Evolutionary conservation across 139 green algal species (phyloP), one percentile per base, ranked within the genome.

Genomic region (Microglena sp.): DNA sequence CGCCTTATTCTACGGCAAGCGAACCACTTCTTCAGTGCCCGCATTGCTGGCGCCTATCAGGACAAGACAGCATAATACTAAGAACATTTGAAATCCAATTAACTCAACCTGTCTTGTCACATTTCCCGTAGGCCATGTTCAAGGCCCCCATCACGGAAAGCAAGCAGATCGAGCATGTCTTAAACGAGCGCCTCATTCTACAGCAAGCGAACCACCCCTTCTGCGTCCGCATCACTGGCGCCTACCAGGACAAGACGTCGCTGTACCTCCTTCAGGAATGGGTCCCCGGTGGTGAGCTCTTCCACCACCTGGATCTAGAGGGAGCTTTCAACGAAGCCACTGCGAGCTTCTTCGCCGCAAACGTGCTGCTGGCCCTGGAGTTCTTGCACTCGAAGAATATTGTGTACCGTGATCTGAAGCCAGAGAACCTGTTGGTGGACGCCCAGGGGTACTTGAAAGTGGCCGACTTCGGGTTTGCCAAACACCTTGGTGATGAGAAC

Each of bases 351-450:
- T 93, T 85, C 45, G 80, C 87, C 8, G 85, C 87, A 31, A 87
- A 85, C 45, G 82, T 91, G 67, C 57, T 93, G 58, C 59, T 87
- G 21, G 78, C 82, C 24, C 68, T 91, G 32, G 78, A 89, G 62
- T 84, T 81, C 64, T 72, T 93, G 64, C 86, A 92, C 64, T 45
- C 33, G 30, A 76, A 82, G 55, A 79, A 79, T 54, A 84, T 89
- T 46, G 76, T 90, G 45, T 92, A 90, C 72, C 68, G 82, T 2
- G 86, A 92, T 70, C 73, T 92, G 4, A 90, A 95, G 76, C 88
- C 88, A 1, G 88, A 95, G 69, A 95, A 95, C 69, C 67, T 95
- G 66, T 76, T 95, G 60, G 60, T 95, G 15, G 86, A 90, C 62
- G 62, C 66, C 7, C 29, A 64, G 33, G 87, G 87, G 45, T 90